A percentile compares a stretch with the other conserved stretches of the same genome.
These are phyloP conservation scores for Carex littledalei DNA, from an alignment of 176 grass and related monocot genomes.

Conservation along the genomic window DNA sequence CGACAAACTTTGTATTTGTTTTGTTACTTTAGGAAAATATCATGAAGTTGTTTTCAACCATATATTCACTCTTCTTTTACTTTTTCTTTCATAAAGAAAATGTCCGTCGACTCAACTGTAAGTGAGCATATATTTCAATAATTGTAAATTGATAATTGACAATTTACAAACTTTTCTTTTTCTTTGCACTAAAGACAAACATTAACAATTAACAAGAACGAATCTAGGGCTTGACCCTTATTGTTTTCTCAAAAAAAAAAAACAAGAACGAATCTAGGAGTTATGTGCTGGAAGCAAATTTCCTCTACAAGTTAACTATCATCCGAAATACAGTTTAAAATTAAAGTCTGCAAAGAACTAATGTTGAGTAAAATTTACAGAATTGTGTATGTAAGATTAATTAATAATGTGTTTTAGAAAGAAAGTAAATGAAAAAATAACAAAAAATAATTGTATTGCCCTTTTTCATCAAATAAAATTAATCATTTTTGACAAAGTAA, in stretches of 20 bases:
- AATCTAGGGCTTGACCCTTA: too few species aligned
- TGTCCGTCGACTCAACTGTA: neutral
- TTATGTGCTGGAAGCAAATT: neutral
- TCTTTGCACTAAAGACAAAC: too few species aligned
- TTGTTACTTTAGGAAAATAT: neutral
- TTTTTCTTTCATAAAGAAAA: neutral
- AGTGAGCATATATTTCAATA: neutral
- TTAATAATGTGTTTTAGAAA: neutral
- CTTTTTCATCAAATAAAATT: too few species aligned
- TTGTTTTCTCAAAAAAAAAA: too few species aligned
- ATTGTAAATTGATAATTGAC: neutral
- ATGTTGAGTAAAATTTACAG: neutral
- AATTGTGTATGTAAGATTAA: neutral
- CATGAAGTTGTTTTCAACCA: neutral
- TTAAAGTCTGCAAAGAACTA: neutral
- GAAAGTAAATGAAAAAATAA: neutral
- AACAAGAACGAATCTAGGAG: too few species aligned
- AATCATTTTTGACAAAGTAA: too few species aligned
- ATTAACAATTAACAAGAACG: too few species aligned
- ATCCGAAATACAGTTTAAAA: neutral
- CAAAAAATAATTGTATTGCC: too few species aligned
- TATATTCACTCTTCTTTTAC: neutral
- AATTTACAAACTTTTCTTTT: too few species aligned
- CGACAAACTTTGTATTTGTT: neutral
- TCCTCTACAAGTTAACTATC: neutral